Conservation (phyloP, 345 rosid species). For the Moringa oleifera region DNA sequence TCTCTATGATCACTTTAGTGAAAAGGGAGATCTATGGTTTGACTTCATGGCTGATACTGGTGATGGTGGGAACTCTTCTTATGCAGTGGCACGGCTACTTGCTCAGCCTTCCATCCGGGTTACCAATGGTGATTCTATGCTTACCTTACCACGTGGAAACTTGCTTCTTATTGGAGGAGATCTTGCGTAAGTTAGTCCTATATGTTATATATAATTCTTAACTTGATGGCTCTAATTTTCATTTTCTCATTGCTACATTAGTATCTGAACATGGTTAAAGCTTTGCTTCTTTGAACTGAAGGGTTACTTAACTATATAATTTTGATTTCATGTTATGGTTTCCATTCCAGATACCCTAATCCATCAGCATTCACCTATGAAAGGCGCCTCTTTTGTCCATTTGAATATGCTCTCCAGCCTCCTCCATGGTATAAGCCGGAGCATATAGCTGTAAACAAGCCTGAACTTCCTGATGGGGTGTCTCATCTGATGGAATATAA, state of each 20-base stretch:
- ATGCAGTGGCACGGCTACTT: constrained; percentile 78
- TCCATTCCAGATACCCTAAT: constrained; percentile 75
- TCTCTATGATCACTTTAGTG: constrained; percentile 72
- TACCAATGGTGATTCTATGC: constrained; percentile 33
- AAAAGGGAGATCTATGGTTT: constrained; percentile 83
- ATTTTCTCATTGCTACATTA: constrained; percentile 1
- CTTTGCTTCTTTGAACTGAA: background rate
- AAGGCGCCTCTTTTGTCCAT: constrained; percentile 84
- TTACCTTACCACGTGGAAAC: constrained; percentile 60
- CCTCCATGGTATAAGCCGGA: constrained; percentile 72
- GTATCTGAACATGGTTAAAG: background rate
- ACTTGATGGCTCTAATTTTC: background rate
- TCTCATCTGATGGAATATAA: constrained; percentile 70
- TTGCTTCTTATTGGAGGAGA: constrained; percentile 94
- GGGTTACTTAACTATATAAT: background rate
- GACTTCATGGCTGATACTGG: constrained; percentile 99
- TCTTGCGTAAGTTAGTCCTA: constrained; percentile 81
- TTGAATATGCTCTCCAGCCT: constrained; percentile 96
- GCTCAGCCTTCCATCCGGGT: constrained; percentile 69
- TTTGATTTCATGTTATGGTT: constrained; percentile 10
- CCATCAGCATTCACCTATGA: constrained; percentile 90
- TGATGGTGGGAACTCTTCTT: constrained; percentile 98
- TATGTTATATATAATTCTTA: constrained; percentile 12
- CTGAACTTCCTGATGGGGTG: constrained; percentile 73
- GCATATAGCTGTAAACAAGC: constrained; percentile 78